Percentiles rank a stretch among this genome's conserved stretches.
Conservation (phyloP, 139 green algal species). For the Auxenochlorella pyrenoidosa region DNA sequence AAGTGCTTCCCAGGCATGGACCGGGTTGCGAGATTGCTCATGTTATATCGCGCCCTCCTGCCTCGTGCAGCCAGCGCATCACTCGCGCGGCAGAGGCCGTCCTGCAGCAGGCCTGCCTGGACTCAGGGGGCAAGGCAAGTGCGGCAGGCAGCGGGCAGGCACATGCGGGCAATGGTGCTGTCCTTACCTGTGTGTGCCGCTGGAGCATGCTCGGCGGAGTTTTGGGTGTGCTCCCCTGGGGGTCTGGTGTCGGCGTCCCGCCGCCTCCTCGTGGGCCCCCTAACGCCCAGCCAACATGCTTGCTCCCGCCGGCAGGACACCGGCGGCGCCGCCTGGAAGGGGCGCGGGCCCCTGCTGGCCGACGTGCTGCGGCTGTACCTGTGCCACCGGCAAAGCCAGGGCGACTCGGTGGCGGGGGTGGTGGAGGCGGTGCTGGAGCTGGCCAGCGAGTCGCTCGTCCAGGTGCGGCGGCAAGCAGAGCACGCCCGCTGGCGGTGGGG, state of each 20-base stretch:
- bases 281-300: not conserved
- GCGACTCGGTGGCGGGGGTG: not conserved
- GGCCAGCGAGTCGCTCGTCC: not conserved
- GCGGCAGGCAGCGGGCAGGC: not conserved
- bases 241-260: too few relatives aligned
- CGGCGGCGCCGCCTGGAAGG: constrained; percentile 34
- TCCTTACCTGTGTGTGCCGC: not conserved
- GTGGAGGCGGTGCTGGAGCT: not conserved
- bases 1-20: too few relatives aligned
- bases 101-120: not conserved
- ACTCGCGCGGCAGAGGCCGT: not conserved
- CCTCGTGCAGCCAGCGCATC: constrained; percentile 5
- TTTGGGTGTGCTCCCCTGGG: too few relatives aligned
- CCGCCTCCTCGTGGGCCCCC: too few relatives aligned
- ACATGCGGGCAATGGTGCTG: not conserved
- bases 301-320: not conserved
- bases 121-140: constrained; percentile 2
- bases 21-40: too few relatives aligned
- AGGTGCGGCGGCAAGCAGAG: not conserved
- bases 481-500: not conserved
- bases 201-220: too few relatives aligned
- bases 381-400: not conserved
- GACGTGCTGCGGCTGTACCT: constrained; percentile 36
- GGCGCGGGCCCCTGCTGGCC: constrained; percentile 18
- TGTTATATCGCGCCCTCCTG: too few relatives aligned